Conservation (phyloP, 2,329 filamentous ascomycete species). For the Sporothrix globosa region DNA sequence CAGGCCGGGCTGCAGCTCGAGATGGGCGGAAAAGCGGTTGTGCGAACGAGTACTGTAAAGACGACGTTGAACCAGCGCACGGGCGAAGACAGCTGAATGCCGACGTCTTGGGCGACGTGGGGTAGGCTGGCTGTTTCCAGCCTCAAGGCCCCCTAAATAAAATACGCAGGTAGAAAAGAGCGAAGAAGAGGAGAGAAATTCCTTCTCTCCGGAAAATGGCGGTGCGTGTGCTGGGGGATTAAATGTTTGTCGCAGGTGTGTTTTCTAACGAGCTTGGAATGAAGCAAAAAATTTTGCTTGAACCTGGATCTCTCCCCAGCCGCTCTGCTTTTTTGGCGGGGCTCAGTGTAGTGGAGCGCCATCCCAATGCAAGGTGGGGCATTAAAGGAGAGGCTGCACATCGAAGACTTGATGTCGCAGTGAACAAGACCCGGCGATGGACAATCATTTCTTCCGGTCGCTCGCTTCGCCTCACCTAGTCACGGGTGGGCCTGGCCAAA, state of each 20-base stretch:
- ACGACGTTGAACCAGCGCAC: slow-evolving; percentile 37
- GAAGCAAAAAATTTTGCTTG: slow-evolving; percentile 25
- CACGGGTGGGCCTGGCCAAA: not conserved
- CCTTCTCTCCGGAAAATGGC: slow-evolving; percentile 8
- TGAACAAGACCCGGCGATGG: not conserved
- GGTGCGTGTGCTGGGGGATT: slow-evolving; percentile 17
- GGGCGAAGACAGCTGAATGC: slow-evolving; percentile 44
- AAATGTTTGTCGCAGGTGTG: slow-evolving; percentile 18
- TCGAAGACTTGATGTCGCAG: not conserved
- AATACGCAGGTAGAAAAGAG: slow-evolving; percentile 32
- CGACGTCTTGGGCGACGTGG: slow-evolving; percentile 46
- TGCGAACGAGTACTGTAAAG: slow-evolving; percentile 58
- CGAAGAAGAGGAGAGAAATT: slow-evolving; percentile 26
- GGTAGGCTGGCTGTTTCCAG: slow-evolving; percentile 31
- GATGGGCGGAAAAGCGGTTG: slow-evolving; percentile 47
- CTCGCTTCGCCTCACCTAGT: not conserved
- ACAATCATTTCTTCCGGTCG: slow-evolving; percentile 24
- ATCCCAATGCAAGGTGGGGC: slow-evolving; percentile 21
- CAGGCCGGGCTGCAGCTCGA: slow-evolving; percentile 19
- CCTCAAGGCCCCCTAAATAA: slow-evolving; percentile 34
- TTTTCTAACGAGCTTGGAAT: slow-evolving; percentile 6
- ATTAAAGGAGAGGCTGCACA: not conserved
- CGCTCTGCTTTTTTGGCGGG: slow-evolving; percentile 25
- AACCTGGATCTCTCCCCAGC: slow-evolving; percentile 14
- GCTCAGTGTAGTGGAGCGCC: slow-evolving; percentile 14